Base-by-base conservation (phyloP, 2,329 filamentous ascomycete genomes). In the Chaetomiaceae sp. region DNA sequence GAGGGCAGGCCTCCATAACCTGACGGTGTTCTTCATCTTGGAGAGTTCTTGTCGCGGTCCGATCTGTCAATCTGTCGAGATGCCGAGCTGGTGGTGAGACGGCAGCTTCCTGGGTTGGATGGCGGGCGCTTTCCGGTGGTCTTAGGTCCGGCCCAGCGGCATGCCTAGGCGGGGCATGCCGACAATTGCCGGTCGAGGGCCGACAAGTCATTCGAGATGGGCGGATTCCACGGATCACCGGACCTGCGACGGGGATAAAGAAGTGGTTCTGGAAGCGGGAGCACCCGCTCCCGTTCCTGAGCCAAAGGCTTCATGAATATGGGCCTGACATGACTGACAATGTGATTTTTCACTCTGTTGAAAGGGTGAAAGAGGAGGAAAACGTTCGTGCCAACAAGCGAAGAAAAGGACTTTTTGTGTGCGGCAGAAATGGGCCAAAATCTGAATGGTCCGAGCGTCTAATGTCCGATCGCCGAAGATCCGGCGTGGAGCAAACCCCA, bases 131-230 rank as follows among this genome's bases (percentile, higher is more conserved):
- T 39, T 51, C 44, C 27, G 47, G 22, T 48, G 39, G 37, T 50
- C 51, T 43, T 43, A 31, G 39, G 50, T 39, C 53, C 51, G 58
- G 54, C 39, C 45, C 44, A 52, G 59, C 40, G 55, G 58, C 53
- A 11, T 31, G 4, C 27, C 37, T 19, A 39, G 47, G 45, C 36
- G 46, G 44, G 56, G 56, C 54, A 62, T n/a, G 53, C 61, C 61
- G 59, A 59, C 61, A 68, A 70, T 70, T 70, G 68, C 68, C 68
- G 67, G 56, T 51, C 52, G 52, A 62, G 61, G 57, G 17, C 53
- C 20, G 50, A 27, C 39, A 46, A 45, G 52, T 50, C 50, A 53
- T 45, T 56, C 43, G 47, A 53, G 43, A 50, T 46, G 50, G 56
- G 15, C 22, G 17, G 36, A 34, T 36, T n/a, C 31, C 12, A 7